Base-by-base conservation (phyloP, 257 asterid species). In the Gentiana dahurica region DNA sequence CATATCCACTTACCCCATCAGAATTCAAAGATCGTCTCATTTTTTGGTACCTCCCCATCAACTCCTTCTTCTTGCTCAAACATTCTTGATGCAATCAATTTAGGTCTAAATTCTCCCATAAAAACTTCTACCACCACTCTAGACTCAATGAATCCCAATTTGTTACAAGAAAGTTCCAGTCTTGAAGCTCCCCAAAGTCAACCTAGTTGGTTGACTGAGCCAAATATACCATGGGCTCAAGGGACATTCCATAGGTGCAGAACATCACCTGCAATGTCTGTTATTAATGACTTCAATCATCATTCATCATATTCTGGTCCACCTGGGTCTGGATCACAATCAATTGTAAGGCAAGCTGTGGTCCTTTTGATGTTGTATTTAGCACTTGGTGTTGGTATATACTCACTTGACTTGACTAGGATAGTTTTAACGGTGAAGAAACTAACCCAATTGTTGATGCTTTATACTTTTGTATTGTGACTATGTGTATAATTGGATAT, bases 401-500 rank as follows among this genome's bases (percentile, higher is more conserved):
- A 87, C 77, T 73, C 83, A 10, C 55, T 68, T 8, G 24, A 24
- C 24, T 24, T 24, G 75, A 69, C 55, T 81, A 65, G 79, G 77
- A 83, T 35, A 55, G 77, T 71, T 87, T 91, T 71, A 71, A 66
- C 53, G 94, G 77, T 38, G 62, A 58, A 6, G 86, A 84, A 49
- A 91, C 98, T 0, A 85, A 85, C 62, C 87, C 96, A 50, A 81
- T 85, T 24, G 96, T 91, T 41, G 98, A 91, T 79, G 98, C 95
- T 64, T 75, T 91, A 44, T 91, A 91, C 53, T 91, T 91, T 61
- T 87, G 96, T 68, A 83, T 91, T 60, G 98, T 91, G 37, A 91
- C 98, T 24, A 87, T 91, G 98, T 87, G 98, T 67, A 91, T 95
- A 3, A 91, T 91, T 67, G 98, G 98, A 5, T 91, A 91, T 59